phyloP scores from a whole-genome alignment of 108 stramenopile species.

The Parietichytrium sp. region DNA sequence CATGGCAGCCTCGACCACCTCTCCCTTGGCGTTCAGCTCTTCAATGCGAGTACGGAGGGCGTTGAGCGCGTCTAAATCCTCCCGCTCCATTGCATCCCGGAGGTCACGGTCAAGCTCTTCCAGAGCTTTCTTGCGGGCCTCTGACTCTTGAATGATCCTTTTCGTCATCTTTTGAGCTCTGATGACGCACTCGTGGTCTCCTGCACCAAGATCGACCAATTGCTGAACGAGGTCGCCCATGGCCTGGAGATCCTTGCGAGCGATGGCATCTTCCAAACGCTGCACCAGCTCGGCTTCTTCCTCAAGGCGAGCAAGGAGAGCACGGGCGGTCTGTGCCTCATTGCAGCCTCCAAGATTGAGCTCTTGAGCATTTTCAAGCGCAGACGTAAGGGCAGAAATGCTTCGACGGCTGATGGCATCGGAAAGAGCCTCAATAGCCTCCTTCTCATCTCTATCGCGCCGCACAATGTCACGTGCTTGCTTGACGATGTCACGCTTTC shows the following conservation, averaged over 20 bases:
- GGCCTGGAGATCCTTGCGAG: conserved; percentile 42
- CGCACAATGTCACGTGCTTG: conserved; percentile 35
- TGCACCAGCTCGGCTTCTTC: conserved; percentile 53
- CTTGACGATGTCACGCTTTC: background rate
- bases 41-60: conserved; percentile 18
- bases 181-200: background rate
- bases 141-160: conserved; percentile 39
- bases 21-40: background rate
- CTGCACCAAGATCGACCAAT: conserved; percentile 41
- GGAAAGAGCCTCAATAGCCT: conserved; percentile 6
- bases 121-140: conserved; percentile 37
- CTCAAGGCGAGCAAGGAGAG: conserved; percentile 51
- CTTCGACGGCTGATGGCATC: background rate
- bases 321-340: conserved; percentile 42
- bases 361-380: conserved; percentile 24
- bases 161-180: conserved; percentile 23
- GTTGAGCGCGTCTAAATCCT: background rate
- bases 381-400: background rate
- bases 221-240: conserved; percentile 32
- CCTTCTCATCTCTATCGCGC: conserved; percentile 28
- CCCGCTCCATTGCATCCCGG: background rate
- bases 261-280: conserved; percentile 47
- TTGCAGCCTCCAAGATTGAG: background rate
- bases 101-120: background rate
- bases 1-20: background rate